A percentile compares a stretch with the other conserved stretches of the same genome.
These are phyloP conservation scores for Rosellinia necatrix DNA, from an alignment of 2,329 filamentous ascomycete genomes.

Conservation along the genomic window DNA sequence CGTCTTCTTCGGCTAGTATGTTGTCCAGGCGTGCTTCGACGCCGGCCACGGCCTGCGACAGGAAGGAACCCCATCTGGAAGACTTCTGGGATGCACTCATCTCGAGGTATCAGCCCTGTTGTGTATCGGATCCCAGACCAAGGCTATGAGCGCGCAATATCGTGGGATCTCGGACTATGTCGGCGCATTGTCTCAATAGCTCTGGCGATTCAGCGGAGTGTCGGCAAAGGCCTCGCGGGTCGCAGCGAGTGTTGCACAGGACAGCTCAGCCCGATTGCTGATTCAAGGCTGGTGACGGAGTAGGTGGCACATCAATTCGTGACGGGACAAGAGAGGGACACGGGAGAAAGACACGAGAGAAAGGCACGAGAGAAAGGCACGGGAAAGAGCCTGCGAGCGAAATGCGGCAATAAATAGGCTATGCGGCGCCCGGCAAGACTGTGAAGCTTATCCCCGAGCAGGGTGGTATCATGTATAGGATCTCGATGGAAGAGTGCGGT, in stretches of 20 bases:
- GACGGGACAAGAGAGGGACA: no score
- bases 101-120: constrained; percentile 14
- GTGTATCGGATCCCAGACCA: constrained; percentile 3
- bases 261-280: constrained; percentile 13
- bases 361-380: neutral
- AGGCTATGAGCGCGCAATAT: constrained; percentile 8
- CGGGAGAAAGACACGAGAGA: no score
- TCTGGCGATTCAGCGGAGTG: neutral
- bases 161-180: neutral
- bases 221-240: neutral
- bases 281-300: neutral
- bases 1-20: constrained; percentile 81
- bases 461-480: constrained; percentile 16
- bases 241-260: constrained; percentile 16
- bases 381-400: neutral
- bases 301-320: neutral
- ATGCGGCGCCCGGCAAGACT: constrained; percentile 6
- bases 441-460: neutral
- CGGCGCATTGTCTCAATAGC: constrained; percentile 24
- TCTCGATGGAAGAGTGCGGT: neutral
- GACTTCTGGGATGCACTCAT: constrained; percentile 59
- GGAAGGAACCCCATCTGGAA: constrained; percentile 76
- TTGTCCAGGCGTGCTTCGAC: constrained; percentile 92
- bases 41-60: constrained; percentile 89
- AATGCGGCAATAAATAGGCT: neutral